A percentile compares a stretch with the other conserved stretches of the same genome.
These are phyloP conservation scores for Euphrasia confusa DNA, from an alignment of 257 asterid genomes.

Conservation along the genomic window DNA sequence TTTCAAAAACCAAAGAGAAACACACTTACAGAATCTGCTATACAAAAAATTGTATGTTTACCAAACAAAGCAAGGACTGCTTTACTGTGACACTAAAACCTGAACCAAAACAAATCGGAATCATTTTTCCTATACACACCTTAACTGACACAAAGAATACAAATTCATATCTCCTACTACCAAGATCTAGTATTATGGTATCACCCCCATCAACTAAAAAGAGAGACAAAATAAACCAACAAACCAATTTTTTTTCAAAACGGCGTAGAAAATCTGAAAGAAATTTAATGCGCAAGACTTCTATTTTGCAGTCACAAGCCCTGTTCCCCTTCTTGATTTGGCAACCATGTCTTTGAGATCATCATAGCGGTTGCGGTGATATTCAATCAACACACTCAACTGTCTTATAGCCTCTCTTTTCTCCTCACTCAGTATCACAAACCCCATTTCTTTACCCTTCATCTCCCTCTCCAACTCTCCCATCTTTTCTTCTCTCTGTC, in stretches of 20 bases:
- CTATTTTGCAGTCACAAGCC: slow-evolving; percentile 38
- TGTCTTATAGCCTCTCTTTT: slow-evolving; percentile 82
- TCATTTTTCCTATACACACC: slow-evolving; percentile 24
- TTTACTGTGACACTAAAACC: slow-evolving; percentile 8
- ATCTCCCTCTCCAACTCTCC: slow-evolving; percentile 45
- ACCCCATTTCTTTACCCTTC: slow-evolving; percentile 55
- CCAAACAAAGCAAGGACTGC: slow-evolving; percentile 26
- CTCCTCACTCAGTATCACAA: slow-evolving; percentile 60
- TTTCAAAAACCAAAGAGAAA: slow-evolving; percentile 4
- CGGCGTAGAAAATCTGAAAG: slow-evolving; percentile 1
- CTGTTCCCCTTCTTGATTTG: slow-evolving; percentile 43
- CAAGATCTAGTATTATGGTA: slow-evolving; percentile 10
- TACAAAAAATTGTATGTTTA: slow-evolving; percentile 18
- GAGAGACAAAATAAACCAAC: slow-evolving; percentile 23
- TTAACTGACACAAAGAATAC: slow-evolving; percentile 10
- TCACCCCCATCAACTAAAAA: neutral
- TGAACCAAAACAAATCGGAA: slow-evolving; percentile 20
- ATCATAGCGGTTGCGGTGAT: slow-evolving; percentile 62
- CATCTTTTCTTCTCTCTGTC: slow-evolving; percentile 36
- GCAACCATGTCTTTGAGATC: slow-evolving; percentile 50
- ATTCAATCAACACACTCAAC: slow-evolving; percentile 69
- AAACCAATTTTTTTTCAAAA: slow-evolving; percentile 19
- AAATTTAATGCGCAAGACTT: neutral
- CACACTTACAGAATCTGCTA: slow-evolving; percentile 21
- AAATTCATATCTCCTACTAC: slow-evolving; percentile 8